Evolutionary conservation across 2,329 filamentous ascomycete genomes (phyloP), one percentile per base, ranked within the genome.

Genomic region (Alternaria gaisen): DNA sequence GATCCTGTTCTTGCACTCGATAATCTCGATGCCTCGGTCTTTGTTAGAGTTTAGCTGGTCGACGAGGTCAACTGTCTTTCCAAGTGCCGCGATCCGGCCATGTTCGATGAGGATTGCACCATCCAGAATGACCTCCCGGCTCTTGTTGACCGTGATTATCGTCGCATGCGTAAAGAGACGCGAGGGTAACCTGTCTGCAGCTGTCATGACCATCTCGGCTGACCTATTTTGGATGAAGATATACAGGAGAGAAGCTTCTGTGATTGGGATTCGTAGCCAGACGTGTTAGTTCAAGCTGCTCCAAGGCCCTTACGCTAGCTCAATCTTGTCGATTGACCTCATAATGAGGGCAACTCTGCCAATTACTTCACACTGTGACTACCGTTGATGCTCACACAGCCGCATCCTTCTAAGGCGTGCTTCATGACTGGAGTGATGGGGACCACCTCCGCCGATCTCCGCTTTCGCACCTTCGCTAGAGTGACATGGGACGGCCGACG

Each of bases 91-190:
- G 58, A 86, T 85, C 5, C 66, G 77, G 32, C 74, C 65, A 30
- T 70, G 75, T 6, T 75, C 58, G 5, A 84, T 76, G 1, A 82
- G 74, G 30, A 86, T 74, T 12, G 79, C 80, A 14, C 84, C 84
- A 61, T 85, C 78, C 5, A 79, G 69, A 56, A 84, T 80, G 51
- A 86, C 79, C 36, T 81, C 78, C 20, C 82, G 77, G 16, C 66
- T 63, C 28, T 74, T 50, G 65, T 86, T 83, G 64, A 86, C 76
- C 0, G 84, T 86, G 64, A 86, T 81, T 58, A 87, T 82, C 3
- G 83, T 85, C 9, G 81, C 83, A 65, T 85, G 75, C 1, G 76
- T 79, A 63, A 85, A 84, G 0, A 86, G 72, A 70, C 59, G 47
- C 12, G 38, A 30, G 14, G 22, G 20, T 10, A 11, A 14, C 18